Base-by-base conservation (phyloP, 169 alveolate genomes). In the Amoebophrya sp. region DNA sequence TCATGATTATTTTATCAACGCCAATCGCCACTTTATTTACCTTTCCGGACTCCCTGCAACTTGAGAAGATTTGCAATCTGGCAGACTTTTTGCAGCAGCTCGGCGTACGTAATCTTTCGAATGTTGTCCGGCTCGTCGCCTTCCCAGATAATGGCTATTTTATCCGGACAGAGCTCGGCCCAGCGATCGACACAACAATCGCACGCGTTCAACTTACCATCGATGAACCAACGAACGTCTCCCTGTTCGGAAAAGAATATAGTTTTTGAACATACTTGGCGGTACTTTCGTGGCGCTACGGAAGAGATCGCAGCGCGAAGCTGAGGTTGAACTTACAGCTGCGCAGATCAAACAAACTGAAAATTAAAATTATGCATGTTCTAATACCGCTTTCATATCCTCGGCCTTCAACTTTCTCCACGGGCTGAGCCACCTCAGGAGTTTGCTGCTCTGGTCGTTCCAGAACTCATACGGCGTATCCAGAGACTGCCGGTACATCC, bases 111-210 rank as follows among this genome's bases (percentile, higher is more conserved):
- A 40, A 96, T 94, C 40, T 92, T 91, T 47, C 94, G 92, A 90
- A 41, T 92, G 66, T 94, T 93, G 77, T 93, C 92, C 77, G 97
- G 97, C 90, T 95, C 96, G 91, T 96, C 98, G 18, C 97, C 96
- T 91, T 96, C 98, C 96, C 95, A 95, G 89, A 96, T 94, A 33
- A 96, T 93, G 90, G 98, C 98, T 39, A 92, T 92, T 40, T 93
- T 91, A 40, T 95, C 94, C 23, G 98, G 98, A 83, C 94, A 91
- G 29, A 77, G 89, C 91, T 95, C 97, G 0, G 96, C 98, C 97
- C 97, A 96, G 77, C 97, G 94, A 91, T 96, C 98, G 29, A 89
- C 77, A 25, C 91, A 89, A n/a, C 40, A 40, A 40, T 40, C 91
- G 32, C 83, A 40, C 55, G 77, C 91, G n/a, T 89, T 89, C 53